Evolutionary conservation across 768 basidiomycete genomes (phyloP).

Genomic region (Lactarius hengduanensis): DNA sequence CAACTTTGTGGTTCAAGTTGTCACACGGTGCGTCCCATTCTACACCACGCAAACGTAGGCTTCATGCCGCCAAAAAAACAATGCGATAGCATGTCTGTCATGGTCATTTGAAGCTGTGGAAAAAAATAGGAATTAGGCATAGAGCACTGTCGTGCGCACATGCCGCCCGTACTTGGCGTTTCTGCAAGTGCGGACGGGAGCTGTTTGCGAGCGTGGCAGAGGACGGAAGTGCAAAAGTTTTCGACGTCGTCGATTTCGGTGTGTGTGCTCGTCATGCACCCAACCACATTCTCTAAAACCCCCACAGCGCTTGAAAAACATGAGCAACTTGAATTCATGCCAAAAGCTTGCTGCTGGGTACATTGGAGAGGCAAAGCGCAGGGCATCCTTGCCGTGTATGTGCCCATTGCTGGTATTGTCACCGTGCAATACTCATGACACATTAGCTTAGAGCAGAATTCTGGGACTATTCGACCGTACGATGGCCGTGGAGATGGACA

Average conservation of each 20-base stretch:
- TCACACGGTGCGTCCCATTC: conserved; percentile 57
- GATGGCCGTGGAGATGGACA: conserved; percentile 80
- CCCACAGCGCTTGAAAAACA: conserved; percentile 53
- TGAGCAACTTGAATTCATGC: conserved; percentile 94
- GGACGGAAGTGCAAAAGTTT: conserved; percentile 90
- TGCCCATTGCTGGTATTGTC: conserved; percentile 11
- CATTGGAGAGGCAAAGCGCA: conserved; percentile 86
- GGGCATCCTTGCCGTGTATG: conserved; percentile 84
- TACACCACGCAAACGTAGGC: no score
- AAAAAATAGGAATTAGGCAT: conserved; percentile 96
- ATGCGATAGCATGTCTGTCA: conserved; percentile 75
- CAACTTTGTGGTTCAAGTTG: conserved; percentile 66
- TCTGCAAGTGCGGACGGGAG: conserved; percentile 91
- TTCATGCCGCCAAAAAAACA: conserved; percentile 32
- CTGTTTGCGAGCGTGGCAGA: conserved; percentile 90
- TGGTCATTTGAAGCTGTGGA: conserved; percentile 95
- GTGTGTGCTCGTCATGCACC: conserved; percentile 31
- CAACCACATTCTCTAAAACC: not conserved
- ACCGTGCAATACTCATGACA: conserved; percentile 25
- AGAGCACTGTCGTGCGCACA: conserved; percentile 94
- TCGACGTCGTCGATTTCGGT: conserved; percentile 99
- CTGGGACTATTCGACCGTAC: conserved; percentile 80
- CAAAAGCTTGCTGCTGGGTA: conserved; percentile 93
- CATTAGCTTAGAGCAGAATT: conserved; percentile 70
- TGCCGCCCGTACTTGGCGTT: conserved; percentile 73